These are phyloP conservation scores for Alternaria alternata DNA, from an alignment of 2,329 filamentous ascomycete species.

Conservation along the genomic window DNA sequence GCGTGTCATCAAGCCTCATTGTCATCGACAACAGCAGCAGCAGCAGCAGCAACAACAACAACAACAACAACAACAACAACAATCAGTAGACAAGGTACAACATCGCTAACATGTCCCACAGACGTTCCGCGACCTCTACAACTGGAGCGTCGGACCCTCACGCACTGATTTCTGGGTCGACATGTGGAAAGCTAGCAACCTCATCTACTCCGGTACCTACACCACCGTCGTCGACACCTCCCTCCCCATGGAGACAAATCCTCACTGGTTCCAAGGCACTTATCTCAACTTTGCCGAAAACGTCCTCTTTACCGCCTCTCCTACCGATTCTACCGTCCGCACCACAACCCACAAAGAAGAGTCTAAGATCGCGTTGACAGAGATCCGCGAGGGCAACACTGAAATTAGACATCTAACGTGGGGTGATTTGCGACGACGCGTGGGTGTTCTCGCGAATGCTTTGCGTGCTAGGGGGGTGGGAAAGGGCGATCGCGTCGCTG, in stretches of 20 bases:
- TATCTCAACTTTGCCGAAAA: conserved; percentile 83
- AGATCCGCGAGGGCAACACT: conserved; percentile 72
- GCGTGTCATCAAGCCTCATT: neutral
- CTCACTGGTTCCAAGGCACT: conserved; percentile 79
- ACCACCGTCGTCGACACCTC: conserved; percentile 70
- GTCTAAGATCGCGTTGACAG: conserved; percentile 72
- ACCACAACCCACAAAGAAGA: conserved; percentile 73
- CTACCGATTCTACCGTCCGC: conserved; percentile 55
- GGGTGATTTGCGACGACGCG: conserved; percentile 68
- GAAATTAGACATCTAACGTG: conserved; percentile 67
- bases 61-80: neutral
- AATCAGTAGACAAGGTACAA: neutral
- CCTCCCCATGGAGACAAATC: conserved; percentile 73
- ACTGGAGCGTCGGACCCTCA: conserved; percentile 68
- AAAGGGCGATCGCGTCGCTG: conserved; percentile 77
- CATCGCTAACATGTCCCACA: conserved; percentile 40
- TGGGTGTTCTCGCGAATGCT: conserved; percentile 69
- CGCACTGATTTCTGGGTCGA: conserved; percentile 58
- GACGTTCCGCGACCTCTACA: conserved; percentile 74
- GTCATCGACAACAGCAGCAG: neutral
- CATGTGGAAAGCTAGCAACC: conserved; percentile 37
- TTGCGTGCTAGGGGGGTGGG: conserved; percentile 71
- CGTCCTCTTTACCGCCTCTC: conserved; percentile 67
- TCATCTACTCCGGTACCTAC: conserved; percentile 44
- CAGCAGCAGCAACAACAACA: too few relatives aligned